These are phyloP conservation scores for Epichloe elymi DNA, from an alignment of 2,329 filamentous ascomycete genomes.

Conservation along the genomic window DNA sequence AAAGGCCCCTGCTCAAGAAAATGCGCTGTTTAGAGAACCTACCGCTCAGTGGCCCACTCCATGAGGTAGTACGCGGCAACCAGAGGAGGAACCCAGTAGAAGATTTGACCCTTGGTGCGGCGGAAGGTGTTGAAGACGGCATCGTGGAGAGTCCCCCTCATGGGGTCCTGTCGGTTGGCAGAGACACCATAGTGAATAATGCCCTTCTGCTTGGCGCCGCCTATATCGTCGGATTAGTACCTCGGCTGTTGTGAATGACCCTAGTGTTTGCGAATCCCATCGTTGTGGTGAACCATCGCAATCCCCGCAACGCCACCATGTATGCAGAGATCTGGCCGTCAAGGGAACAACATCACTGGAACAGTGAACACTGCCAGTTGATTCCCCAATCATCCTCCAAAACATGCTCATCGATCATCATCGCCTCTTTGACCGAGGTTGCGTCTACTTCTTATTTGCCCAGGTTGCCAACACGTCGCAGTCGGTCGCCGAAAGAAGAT, in stretches of 20 bases:
- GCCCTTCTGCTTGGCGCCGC: conserved; percentile 48
- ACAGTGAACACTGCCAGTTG: too few species aligned
- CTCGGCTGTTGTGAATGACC: background rate
- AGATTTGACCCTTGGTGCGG: conserved; percentile 70
- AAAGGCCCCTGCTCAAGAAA: too few species aligned
- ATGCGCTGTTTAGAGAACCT: conserved; percentile 21
- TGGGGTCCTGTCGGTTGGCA: conserved; percentile 77
- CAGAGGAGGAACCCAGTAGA: conserved; percentile 77
- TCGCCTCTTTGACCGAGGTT: background rate
- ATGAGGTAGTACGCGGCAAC: conserved; percentile 68
- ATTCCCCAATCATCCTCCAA: background rate
- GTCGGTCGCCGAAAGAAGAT: background rate
- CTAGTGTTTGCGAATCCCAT: background rate
- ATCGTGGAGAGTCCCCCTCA: conserved; percentile 63
- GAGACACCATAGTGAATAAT: conserved; percentile 63
- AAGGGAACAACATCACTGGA: background rate
- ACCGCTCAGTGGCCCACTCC: conserved; percentile 89
- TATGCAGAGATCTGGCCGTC: background rate
- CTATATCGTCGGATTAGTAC: conserved; percentile 19
- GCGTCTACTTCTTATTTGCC: background rate
- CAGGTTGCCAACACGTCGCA: background rate
- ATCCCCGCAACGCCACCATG: too few species aligned
- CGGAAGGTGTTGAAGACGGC: conserved; percentile 95
- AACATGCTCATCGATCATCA: background rate
- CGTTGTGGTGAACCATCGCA: background rate